phyloP scores from a whole-genome alignment of 768 basidiomycete species.

The Trametes cingulata region DNA sequence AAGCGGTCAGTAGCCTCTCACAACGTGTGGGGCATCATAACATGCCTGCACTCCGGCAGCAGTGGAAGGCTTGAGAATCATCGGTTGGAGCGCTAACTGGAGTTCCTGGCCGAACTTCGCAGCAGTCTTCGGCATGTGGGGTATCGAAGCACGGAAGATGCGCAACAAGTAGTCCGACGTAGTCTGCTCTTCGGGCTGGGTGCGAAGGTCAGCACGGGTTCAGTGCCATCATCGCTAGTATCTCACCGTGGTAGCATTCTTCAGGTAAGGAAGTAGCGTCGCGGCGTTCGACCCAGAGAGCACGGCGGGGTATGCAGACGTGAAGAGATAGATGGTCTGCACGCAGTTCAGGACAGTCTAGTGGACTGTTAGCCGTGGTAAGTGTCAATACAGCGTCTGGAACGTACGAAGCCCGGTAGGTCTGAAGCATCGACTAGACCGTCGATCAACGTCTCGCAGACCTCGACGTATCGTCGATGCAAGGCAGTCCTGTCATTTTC shows the following conservation, averaged over 20 bases:
- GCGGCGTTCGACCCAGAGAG: constrained; percentile 84
- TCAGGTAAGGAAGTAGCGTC: constrained; percentile 87
- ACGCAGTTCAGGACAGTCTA: constrained; percentile 85
- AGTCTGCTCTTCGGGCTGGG: constrained; percentile 78
- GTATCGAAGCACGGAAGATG: constrained; percentile 83
- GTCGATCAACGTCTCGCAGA: constrained; percentile 85
- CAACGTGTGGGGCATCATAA: neutral
- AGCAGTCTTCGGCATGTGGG: constrained; percentile 87
- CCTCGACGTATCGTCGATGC: constrained; percentile 71
- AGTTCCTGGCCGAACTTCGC: constrained; percentile 87
- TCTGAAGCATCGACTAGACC: constrained; percentile 85
- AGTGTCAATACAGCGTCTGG: neutral
- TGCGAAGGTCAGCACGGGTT: constrained; percentile 11
- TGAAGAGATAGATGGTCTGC: constrained; percentile 80
- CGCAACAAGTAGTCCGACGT: constrained; percentile 86
- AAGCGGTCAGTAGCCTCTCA: neutral
- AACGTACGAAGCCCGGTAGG: constrained; percentile 74
- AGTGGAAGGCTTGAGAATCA: constrained; percentile 85
- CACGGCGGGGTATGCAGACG: constrained; percentile 78
- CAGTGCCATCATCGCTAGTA: neutral
- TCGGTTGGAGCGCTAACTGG: constrained; percentile 78
- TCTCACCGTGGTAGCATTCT: constrained; percentile 74
- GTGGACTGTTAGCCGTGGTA: neutral
- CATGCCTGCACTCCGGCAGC: constrained; percentile 66
- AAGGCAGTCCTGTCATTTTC: constrained; percentile 52